A percentile compares a stretch with the other conserved stretches of the same genome.
Conservation (phyloP, 1,284 basidiomycete species). For the Gomphus sp. region DNA sequence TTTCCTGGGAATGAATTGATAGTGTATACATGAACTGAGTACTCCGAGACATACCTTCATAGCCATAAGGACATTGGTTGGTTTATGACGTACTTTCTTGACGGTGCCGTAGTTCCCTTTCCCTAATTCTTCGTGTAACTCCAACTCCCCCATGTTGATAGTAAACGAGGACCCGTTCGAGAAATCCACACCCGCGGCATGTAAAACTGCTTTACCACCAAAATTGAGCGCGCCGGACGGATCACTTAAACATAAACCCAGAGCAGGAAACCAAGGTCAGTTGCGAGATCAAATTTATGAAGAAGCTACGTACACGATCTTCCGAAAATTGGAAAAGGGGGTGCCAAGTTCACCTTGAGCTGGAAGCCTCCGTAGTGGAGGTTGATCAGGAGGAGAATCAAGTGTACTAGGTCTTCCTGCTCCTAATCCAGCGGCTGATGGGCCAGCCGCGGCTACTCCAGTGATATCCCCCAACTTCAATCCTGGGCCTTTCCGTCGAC, state of each 20-base stretch:
- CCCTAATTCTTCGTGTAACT: constrained; percentile 88
- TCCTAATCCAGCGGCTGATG: constrained; percentile 49
- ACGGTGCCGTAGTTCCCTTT: constrained; percentile 97
- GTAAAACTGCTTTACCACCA: constrained; percentile 85
- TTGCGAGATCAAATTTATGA: background rate
- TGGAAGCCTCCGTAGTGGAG: constrained; percentile 32
- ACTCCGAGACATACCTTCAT: constrained; percentile 73
- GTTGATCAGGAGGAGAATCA: constrained; percentile 20
- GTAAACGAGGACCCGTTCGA: constrained; percentile 86
- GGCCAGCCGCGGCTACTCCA: constrained; percentile 37
- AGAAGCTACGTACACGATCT: constrained; percentile 71
- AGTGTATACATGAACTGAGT: background rate
- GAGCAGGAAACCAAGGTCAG: background rate
- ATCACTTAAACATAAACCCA: constrained; percentile 45
- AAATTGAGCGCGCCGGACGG: constrained; percentile 93
- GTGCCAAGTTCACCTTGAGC: constrained; percentile 43
- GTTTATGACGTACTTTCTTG: constrained; percentile 89
- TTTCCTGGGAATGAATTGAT: constrained; percentile 59
- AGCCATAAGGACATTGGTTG: constrained; percentile 94
- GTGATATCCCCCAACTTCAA: constrained; percentile 59
- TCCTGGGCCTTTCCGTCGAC: constrained; percentile 45
- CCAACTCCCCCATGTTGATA: constrained; percentile 94
- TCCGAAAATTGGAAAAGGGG: constrained; percentile 88
- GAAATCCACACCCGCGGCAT: constrained; percentile 92
- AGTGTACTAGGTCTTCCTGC: constrained; percentile 47